Evolutionary conservation across 441 rosid species (phyloP).

Genomic region (Pelargonium citronellum): DNA sequence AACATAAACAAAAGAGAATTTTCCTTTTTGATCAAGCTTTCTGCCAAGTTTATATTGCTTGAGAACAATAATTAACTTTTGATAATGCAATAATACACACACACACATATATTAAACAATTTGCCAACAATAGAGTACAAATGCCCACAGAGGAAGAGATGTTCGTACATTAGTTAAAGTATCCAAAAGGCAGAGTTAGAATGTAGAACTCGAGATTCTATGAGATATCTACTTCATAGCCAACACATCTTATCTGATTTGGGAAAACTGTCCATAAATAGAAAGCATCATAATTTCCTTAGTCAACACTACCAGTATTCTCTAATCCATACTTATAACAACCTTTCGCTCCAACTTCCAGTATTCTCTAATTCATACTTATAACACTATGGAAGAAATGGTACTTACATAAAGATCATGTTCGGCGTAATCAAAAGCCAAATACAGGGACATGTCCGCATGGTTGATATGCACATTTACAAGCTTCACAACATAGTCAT

Average conservation of each 20-base stretch:
- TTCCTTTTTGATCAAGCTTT: too few species aligned
- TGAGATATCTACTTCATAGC: background rate
- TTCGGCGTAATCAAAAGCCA: constrained; percentile 91
- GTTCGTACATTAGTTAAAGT: background rate
- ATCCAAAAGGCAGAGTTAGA: background rate
- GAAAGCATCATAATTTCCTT: background rate
- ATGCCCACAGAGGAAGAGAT: background rate
- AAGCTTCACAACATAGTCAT: constrained; percentile 95
- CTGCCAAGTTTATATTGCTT: background rate
- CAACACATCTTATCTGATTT: background rate
- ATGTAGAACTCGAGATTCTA: background rate
- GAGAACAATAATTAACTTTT: background rate
- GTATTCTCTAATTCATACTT: background rate
- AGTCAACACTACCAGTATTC: background rate
- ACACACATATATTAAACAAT: background rate
- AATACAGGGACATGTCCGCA: constrained; percentile 82
- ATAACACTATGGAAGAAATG: background rate
- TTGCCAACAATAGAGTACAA: background rate
- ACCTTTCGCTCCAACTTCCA: background rate
- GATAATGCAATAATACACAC: background rate
- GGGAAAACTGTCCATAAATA: background rate
- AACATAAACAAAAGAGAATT: too few species aligned
- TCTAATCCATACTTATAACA: background rate
- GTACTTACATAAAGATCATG: constrained; percentile 62
- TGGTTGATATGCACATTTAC: constrained; percentile 95